These are phyloP conservation scores for Colletotrichum filicis DNA, from an alignment of 2,329 filamentous ascomycete genomes.

Conservation along the genomic window DNA sequence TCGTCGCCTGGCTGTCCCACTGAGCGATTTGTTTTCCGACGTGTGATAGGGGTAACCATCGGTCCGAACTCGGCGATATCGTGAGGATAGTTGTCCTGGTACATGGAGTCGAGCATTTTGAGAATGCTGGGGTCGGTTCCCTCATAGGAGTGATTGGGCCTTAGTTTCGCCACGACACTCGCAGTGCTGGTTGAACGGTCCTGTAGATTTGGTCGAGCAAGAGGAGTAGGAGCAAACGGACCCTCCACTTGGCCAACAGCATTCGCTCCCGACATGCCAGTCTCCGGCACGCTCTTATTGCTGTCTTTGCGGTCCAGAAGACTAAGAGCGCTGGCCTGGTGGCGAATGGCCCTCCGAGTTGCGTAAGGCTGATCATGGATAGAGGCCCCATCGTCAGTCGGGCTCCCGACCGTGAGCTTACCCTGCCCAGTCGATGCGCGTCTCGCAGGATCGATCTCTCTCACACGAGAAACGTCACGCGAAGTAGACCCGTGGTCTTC, in stretches of 20 bases:
- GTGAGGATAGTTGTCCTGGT: slow-evolving; percentile 75
- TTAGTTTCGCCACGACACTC: slow-evolving; percentile 35
- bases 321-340: slow-evolving; percentile 69
- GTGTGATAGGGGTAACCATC: slow-evolving; percentile 75
- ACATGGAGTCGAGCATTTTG: slow-evolving; percentile 85
- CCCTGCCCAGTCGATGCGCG: slow-evolving; percentile 45
- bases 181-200: slow-evolving; percentile 40
- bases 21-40: slow-evolving; percentile 60
- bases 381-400: slow-evolving; percentile 48
- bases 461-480: slow-evolving; percentile 41
- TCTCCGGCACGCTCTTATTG: slow-evolving; percentile 68
- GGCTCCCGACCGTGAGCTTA: slow-evolving; percentile 40
- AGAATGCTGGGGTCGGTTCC: slow-evolving; percentile 80
- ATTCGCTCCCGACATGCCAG: slow-evolving; percentile 67
- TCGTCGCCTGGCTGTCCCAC: slow-evolving; percentile 65
- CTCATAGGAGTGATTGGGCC: slow-evolving; percentile 79
- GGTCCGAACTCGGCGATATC: slow-evolving; percentile 81
- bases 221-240: slow-evolving; percentile 56
- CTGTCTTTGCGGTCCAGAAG: slow-evolving; percentile 69
- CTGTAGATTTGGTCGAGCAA: slow-evolving; percentile 46
- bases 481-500: slow-evolving; percentile 39
- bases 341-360: slow-evolving; percentile 59
- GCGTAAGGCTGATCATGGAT: slow-evolving; percentile 55
- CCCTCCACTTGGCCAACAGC: slow-evolving; percentile 71
- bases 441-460: slow-evolving; percentile 51